These are phyloP conservation scores for Cordyceps militaris DNA, from an alignment of 2,329 filamentous ascomycete species.

Conservation along the genomic window DNA sequence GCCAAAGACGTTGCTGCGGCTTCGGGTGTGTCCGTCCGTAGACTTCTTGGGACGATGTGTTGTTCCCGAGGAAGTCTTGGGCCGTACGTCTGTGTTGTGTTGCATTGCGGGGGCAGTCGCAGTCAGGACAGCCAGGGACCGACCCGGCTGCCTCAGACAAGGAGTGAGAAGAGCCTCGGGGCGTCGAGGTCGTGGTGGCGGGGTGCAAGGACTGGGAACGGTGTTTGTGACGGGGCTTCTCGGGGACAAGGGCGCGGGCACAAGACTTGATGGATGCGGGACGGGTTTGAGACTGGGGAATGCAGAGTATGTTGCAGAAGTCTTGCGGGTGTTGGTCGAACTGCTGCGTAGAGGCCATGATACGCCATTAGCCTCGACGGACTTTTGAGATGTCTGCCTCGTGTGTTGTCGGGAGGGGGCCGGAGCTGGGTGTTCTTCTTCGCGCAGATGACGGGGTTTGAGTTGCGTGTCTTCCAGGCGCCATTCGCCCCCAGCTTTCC, in stretches of 20 bases:
- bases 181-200: slow-evolving; percentile 24
- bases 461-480: slow-evolving; percentile 6
- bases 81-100: background rate
- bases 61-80: slow-evolving; percentile 7
- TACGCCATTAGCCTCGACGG: slow-evolving; percentile 21
- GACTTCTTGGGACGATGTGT: background rate
- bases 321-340: slow-evolving; percentile 18
- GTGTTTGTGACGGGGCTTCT: background rate
- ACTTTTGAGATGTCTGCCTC: slow-evolving; percentile 16
- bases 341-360: slow-evolving; percentile 21
- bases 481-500: slow-evolving; percentile 23
- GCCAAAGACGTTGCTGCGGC: slow-evolving; percentile 9
- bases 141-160: slow-evolving; percentile 15
- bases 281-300: slow-evolving; percentile 28
- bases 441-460: slow-evolving; percentile 15
- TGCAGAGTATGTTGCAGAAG: slow-evolving; percentile 32
- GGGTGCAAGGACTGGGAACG: background rate
- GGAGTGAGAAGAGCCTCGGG: slow-evolving; percentile 21
- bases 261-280: background rate
- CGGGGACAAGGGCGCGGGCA: background rate
- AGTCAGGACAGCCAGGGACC: background rate
- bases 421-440: slow-evolving; percentile 25
- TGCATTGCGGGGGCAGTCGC: background rate
- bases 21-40: slow-evolving; percentile 15
- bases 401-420: slow-evolving; percentile 25